These are phyloP conservation scores for Hibiscus tridactylites DNA, from an alignment of 345 rosid genomes.

Conservation along the genomic window DNA sequence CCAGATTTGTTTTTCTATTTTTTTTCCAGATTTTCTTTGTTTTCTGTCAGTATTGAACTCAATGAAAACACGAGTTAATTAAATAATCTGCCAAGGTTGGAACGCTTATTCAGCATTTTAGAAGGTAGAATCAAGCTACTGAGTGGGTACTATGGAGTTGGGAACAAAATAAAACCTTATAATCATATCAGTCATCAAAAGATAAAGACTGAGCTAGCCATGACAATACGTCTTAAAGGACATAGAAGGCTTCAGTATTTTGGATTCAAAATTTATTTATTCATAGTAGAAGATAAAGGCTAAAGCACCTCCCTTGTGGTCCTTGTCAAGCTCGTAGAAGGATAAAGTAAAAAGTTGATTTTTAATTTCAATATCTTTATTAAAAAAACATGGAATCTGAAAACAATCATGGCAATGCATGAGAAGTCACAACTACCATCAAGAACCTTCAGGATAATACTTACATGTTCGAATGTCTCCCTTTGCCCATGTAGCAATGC, in stretches of 20 bases:
- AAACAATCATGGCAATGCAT: neutral
- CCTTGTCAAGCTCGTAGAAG: neutral
- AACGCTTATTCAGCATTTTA: too few relatives aligned
- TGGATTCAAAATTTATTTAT: neutral
- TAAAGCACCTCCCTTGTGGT: neutral
- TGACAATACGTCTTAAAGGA: neutral
- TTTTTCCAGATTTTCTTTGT: too few relatives aligned
- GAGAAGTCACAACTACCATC: neutral
- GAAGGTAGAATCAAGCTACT: too few relatives aligned
- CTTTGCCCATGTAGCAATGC: conserved; percentile 83
- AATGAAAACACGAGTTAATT: neutral
- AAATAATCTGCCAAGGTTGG: too few relatives aligned
- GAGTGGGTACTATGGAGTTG: neutral
- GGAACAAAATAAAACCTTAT: neutral
- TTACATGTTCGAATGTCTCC: conserved; percentile 74
- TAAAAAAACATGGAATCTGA: neutral
- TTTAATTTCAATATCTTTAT: neutral
- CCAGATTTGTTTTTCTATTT: too few relatives aligned
- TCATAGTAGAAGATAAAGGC: neutral
- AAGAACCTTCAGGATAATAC: neutral
- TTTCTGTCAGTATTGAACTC: neutral
- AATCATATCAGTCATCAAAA: neutral
- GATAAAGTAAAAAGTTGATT: neutral
- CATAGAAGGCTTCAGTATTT: neutral
- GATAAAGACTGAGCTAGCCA: neutral